Evolutionary conservation across 2,329 filamentous ascomycete species (phyloP).

Genomic region (Fusarium concolor): DNA sequence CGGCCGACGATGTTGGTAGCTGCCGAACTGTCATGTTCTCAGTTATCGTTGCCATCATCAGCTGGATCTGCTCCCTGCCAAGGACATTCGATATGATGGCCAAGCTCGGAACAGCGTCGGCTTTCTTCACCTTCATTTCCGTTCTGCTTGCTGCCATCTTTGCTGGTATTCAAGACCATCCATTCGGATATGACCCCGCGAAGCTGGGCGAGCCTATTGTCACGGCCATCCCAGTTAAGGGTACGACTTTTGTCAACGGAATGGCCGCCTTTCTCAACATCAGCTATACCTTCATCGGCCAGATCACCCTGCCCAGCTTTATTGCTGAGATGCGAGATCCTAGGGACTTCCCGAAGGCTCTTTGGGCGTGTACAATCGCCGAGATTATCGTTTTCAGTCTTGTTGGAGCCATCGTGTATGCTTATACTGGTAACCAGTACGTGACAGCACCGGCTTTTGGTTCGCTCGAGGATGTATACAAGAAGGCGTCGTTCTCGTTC

Average conservation of each 20-base stretch:
- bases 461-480: conserved; percentile 80
- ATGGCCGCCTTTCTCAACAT: conserved; percentile 96
- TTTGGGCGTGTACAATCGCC: conserved; percentile 90
- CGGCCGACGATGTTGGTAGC: conserved; percentile 68
- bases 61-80: conserved; percentile 83
- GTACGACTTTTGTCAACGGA: conserved; percentile 83
- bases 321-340: conserved; percentile 91
- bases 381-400: conserved; percentile 88
- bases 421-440: conserved; percentile 90
- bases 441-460: conserved; percentile 90
- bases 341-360: conserved; percentile 87
- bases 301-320: conserved; percentile 93
- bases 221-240: conserved; percentile 72
- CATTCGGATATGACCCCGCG: conserved; percentile 71
- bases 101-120: conserved; percentile 81
- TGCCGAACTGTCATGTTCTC: conserved; percentile 85
- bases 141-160: conserved; percentile 88
- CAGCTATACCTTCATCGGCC: conserved; percentile 94
- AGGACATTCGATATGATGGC: conserved; percentile 86
- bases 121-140: conserved; percentile 89
- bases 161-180: conserved; percentile 79
- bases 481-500: conserved; percentile 92
- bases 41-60: conserved; percentile 78
- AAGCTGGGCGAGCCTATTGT: conserved; percentile 72
- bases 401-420: conserved; percentile 84